Base-by-base conservation (phyloP, 129 eudicot species). In the Arctium minus region DNA sequence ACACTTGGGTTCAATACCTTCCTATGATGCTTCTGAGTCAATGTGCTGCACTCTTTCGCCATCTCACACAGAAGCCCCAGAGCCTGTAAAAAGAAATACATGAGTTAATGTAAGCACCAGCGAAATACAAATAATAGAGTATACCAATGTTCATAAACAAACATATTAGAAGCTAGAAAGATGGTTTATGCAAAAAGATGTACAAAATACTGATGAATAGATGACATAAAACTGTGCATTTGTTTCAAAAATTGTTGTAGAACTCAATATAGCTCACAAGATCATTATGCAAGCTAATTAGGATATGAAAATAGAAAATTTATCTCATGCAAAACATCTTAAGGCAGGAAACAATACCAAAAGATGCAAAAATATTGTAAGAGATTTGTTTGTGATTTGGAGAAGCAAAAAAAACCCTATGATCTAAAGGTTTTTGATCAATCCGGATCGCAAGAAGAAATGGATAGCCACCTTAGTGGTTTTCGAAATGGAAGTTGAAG, bases 11-110 rank as follows among this genome's bases (percentile, higher is more conserved):
- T 78, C 18, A 76, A 15, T 42, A 74, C 88, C 85, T 68, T 90
- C 79, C 82, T 91, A 40, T 76, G 88, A 73, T 84, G 79, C 86
- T 91, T 91, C 35, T 81, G 78, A 73, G 78, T 82, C 72, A 79
- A 67, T 0, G 77, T 42, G 69, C 80, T 88, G 81, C 80, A 62
- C 39, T 90, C 94, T 87, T 90, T 96, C 78, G 89, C 84, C 79
- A 97, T 88, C 79, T 93, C 97, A 80, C 88, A 91, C 42, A 96
- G 72, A 81, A 93, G 87, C 73, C 91, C 91, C 18, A 96, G 94
- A 80, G 95, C 99, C 98, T 94, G 90, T 82, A 39, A 78, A 67
- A 68, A 46, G 37, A 72, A 75, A 85, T 56, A 30, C 33, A 56
- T 29, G 12, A 83, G 50, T 62, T 53, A 78, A 70, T 80, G 65